Evolutionary conservation across 495 filamentous ascomycete species (phyloP).

Genomic region (Astrothelium macrocarpum): DNA sequence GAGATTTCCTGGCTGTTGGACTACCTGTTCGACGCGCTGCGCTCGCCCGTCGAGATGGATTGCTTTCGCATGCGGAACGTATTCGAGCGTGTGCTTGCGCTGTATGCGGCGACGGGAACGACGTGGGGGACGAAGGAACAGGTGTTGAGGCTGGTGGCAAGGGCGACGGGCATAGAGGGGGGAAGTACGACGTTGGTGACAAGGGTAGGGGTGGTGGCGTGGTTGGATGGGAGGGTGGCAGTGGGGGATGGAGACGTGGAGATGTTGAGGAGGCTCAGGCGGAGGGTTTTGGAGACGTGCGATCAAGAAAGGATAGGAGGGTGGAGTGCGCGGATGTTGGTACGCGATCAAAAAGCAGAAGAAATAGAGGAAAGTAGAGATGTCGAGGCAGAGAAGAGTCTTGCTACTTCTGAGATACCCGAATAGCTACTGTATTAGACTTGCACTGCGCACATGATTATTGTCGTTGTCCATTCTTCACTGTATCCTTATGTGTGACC

Average conservation of each 20-base stretch:
- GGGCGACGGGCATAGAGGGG: conserved; percentile 58
- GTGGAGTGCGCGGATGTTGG: conserved; percentile 47
- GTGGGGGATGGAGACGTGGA: conserved; percentile 38
- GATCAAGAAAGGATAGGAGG: conserved; percentile 54
- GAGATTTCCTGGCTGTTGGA: conserved; percentile 75
- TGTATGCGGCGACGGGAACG: conserved; percentile 59
- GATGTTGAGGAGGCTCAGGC: conserved; percentile 48
- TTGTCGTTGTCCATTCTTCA: neutral
- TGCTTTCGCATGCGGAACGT: conserved; percentile 73
- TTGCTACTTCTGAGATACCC: conserved; percentile 25
- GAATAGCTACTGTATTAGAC: conserved; percentile 32
- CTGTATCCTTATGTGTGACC: too few relatives aligned
- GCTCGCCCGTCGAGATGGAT: conserved; percentile 58
- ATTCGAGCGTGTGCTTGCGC: conserved; percentile 65
- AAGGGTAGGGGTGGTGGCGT: conserved; percentile 68
- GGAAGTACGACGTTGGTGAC: conserved; percentile 83
- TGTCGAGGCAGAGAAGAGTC: conserved; percentile 56
- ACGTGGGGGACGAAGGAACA: conserved; percentile 50
- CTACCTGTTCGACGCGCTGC: conserved; percentile 61
- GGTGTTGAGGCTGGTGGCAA: conserved; percentile 63
- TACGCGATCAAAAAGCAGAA: neutral
- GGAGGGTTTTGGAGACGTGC: conserved; percentile 57
- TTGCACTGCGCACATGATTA: too few relatives aligned
- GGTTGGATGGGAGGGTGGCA: conserved; percentile 55
- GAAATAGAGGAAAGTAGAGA: conserved; percentile 26